Base-by-base conservation (phyloP, 2,329 filamentous ascomycete genomes). In the Ophiostoma himal-ulmi region DNA sequence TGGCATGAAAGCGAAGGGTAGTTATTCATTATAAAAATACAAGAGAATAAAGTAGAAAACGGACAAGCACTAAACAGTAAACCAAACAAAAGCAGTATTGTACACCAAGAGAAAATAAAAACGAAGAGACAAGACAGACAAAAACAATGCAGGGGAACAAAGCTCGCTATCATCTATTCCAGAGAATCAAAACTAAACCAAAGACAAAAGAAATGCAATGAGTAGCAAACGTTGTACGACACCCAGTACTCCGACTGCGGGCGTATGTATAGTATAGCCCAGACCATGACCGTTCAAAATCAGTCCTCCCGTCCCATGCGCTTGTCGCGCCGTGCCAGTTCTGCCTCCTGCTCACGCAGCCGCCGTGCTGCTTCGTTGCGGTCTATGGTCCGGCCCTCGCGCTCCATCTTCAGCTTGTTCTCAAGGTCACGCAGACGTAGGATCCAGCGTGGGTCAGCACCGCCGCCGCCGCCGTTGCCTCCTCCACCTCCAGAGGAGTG, bases 341-440 rank as follows among this genome's bases (percentile, higher is more conserved):
- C 75, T 11, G 74, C 75, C 70, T 77, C 75, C 13, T 76, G 73
- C 68, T 93, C 91, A 71, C 93, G 89, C 0, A 97, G 81, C 69
- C 94, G 83, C 81, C 93, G 91, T 70, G 92, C 83, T 37, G 94
- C 94, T 34, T 93, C 93, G 67, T 86, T 90, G 3, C 95, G 88
- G 80, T 99, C 95, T 71, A 96, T 83, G 69, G 96, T 83, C 64
- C 95, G 83, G 0, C 89, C 93, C 79, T 98, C 95, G 17, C 95
- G 83, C 81, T 99, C 95, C 65, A 91, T 89, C 79, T 97, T 96
- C 22, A 99, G 83, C 75, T 96, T 88, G 74, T 90, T 86, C 82
- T 99, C 95, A 75, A 98, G 82, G 77, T 98, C 94, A 71, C 92
- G 88, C 44, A 98, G 83, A 7, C 95, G 83, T 73, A 96, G 87